Base-by-base conservation (phyloP, 2,329 filamentous ascomycete genomes). In the Fusarium dimerum region DNA sequence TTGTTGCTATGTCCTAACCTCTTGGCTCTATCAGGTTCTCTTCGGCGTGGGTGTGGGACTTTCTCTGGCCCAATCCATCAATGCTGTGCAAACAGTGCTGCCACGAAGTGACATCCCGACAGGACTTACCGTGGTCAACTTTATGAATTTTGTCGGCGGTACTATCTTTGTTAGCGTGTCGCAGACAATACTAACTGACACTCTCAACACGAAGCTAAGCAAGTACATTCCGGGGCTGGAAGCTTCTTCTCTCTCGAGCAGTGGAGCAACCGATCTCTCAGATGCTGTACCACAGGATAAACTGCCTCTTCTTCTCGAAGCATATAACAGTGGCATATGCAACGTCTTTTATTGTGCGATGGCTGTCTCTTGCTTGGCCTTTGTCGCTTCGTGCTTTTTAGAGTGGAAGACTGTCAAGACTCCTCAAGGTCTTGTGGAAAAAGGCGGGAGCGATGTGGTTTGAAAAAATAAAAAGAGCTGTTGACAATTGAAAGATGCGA, bases 361-460 rank as follows among this genome's bases (percentile, higher is more conserved):
- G 15, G 55, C 30, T 1, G 26, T 57, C 34, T 44, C 20, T 9
- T 50, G 26, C 12, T 32, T 47, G 9, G 55, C 51, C 15, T 7
- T 57, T 1, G 3, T 57, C 16, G 16, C 45, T 0, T 51, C 51
- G 0, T 52, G 48, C 5, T 54, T 46, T 0, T 43, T 57, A 2
- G 55, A 57, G 1, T 57, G 55, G 55, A 57, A 47, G n/a, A 57
- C 29, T 9, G 40, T 57, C 1, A 54, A 57, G 18, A 38, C 36
- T 26, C 20, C 20, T 7, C 20, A 26, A 26, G 20, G 20, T 7
- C 20, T 26, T 7, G 20, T 26, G 20, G 20, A 26, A 26, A 26
- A 26, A 7, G 20, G 7, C 7, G 20, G 20, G 5, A 26, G 7
- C 20, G 20, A 7, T 26, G 20, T 26, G 20, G 20, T 26, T 26